Evolutionary conservation across 2,329 filamentous ascomycete species (phyloP), one percentile per base, ranked within the genome.

Genomic region (Xylaria sp.): DNA sequence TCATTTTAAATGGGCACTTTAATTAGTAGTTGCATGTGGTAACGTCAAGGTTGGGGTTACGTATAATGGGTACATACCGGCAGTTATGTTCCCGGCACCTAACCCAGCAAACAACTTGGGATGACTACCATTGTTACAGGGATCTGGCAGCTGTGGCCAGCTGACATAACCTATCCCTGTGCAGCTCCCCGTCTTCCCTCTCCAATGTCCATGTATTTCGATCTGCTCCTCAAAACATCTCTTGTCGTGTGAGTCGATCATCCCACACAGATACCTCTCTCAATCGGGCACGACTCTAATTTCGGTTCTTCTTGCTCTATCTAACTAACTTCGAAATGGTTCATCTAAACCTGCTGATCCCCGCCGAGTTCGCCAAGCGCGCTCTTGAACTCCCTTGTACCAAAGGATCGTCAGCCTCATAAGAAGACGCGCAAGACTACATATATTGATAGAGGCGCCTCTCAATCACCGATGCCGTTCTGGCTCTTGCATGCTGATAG

Each of bases 51-150:
- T 49, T 25, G 46, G n/a, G 5, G 46, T 48, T 8, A 20, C 20
- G 8, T 23, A 7, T 20, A 20, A n/a, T 8, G 12, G 46, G 43
- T 20, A 48, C 46, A 7, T 48, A 48, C n/a, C 41, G 41, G 43
- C 20, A 46, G 43, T n/a, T n/a, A 20, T 3, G 5, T 48, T 23
- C 6, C 46, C 46, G 15, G 25, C 12, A 65, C 62, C 56, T 65
- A 60, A 65, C 62, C 62, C 62, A 65, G 33, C 33, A 46, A 48
- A 8, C 6, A 33, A n/a, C 15, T 23, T 18, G 10, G n/a, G 25
- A 25, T 20, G 31, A 31, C 15, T 46, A 6, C 6, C 60, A 63
- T 36, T 48, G 25, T 43, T 51, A 20, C 9, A 13, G n/a, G 25
- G 8, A 18, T 7, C 2, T 9, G 7, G 8, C 62, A 41, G 43